phyloP scores from a whole-genome alignment of 2,329 filamentous ascomycete genomes.

The Ophiostoma australiae region DNA sequence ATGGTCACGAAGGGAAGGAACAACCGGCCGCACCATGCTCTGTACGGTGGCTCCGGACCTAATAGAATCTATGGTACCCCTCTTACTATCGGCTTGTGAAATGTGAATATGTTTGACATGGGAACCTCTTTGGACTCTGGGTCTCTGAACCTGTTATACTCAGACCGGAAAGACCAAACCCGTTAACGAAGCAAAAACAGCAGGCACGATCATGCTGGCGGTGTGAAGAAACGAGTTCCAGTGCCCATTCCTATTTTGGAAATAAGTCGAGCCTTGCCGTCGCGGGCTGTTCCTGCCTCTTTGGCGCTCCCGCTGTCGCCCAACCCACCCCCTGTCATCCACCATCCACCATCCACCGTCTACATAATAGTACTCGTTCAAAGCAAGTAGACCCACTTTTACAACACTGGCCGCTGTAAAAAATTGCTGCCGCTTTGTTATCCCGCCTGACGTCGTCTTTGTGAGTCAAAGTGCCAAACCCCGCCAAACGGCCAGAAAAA shows the following conservation, averaged over 20 bases:
- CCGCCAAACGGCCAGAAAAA: slow-evolving; percentile 16
- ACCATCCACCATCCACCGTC: neutral
- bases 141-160: neutral
- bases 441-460: slow-evolving; percentile 2
- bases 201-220: neutral
- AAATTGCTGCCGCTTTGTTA: slow-evolving; percentile 14
- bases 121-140: neutral
- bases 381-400: slow-evolving; percentile 6
- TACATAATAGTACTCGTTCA: neutral
- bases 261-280: slow-evolving; percentile 9
- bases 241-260: neutral
- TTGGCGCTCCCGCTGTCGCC: slow-evolving; percentile 5
- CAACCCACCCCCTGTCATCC: slow-evolving; percentile 1
- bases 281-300: slow-evolving; percentile 15
- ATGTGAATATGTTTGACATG: neutral
- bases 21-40: neutral
- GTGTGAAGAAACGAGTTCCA: slow-evolving; percentile 1
- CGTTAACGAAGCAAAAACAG: neutral
- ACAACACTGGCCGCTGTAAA: neutral
- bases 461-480: slow-evolving; percentile 27
- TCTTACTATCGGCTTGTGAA: neutral
- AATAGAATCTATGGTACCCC: neutral
- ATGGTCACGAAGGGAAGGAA: neutral
- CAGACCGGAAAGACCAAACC: neutral
- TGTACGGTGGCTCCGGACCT: neutral